Base-by-base conservation (phyloP, 2,329 filamentous ascomycete species). In the Tolypocladium endophyticum region DNA sequence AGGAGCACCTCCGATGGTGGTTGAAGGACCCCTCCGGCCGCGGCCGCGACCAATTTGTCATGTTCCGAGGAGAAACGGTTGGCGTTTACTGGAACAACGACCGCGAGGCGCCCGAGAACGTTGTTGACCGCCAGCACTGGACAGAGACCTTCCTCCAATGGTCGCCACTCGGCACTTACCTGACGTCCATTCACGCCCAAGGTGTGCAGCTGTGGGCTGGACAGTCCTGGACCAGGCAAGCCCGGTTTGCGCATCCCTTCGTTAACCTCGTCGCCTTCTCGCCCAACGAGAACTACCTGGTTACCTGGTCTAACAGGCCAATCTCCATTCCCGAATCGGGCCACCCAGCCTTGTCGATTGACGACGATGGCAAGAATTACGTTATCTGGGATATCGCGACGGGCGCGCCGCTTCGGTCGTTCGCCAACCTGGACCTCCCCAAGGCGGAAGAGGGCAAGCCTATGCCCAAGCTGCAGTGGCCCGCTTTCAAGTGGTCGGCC, bases 1-100 rank as follows among this genome's bases (percentile, higher is more conserved):
- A 93, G 80, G 93, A 97, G 77, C 94, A 99, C 74, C 79, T 97
- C 69, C 86, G 92, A 72, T 97, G 90, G 73, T 99, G 92, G 87
- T 80, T 99, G 68, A 89, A 88, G 65, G 94, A 99, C 71, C 81
- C 87, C 61, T 79, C 80, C 59, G 85, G 81, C 58, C 91, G 91
- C 66, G 91, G 91, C 65, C 87, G 94, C 63, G 94, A 99, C 73
- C 93, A 99, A 79, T 94, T 97, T 69, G 90, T 90, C 73, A 92
- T 97, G 85, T 97, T 89, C 81, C 87, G 90, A 58, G 89, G 87
- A 66, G 94, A 99, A 58, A 88, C 87, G 63, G 94, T 99, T 43
- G 92, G 92, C 61, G 89, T 99, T 7, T 96, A 89, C 81, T 99
- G 93, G 93, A 97, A 97, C 80, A 96, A 95, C 81, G 94, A 96